Percentiles rank a stretch among this genome's conserved stretches.
phyloP scores from a whole-genome alignment of 2,329 filamentous ascomycete genomes.

The Ascochyta koolunga region DNA sequence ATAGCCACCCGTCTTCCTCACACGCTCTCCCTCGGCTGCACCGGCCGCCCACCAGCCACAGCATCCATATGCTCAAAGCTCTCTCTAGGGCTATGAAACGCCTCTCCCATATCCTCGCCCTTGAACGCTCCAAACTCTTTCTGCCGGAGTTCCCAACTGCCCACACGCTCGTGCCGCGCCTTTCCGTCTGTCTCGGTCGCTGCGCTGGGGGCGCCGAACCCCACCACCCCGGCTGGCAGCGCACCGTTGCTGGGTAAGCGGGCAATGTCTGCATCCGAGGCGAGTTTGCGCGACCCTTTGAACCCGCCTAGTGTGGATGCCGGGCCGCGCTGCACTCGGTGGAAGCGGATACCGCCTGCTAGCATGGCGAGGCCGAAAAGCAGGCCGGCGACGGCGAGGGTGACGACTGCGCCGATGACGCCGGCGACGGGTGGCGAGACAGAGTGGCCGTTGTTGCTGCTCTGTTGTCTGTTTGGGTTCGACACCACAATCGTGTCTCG shows the following conservation, averaged over 20 bases:
- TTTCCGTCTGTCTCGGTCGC: conserved; percentile 22
- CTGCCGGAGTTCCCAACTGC: conserved; percentile 63
- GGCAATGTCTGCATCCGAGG: conserved; percentile 60
- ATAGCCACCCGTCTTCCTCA: conserved; percentile 32
- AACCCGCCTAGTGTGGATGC: conserved; percentile 55
- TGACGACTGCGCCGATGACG: conserved; percentile 62
- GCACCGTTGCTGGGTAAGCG: conserved; percentile 51
- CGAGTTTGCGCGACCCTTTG: conserved; percentile 61
- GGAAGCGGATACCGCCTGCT: conserved; percentile 54
- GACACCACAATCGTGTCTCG: conserved; percentile 8
- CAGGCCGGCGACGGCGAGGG: conserved; percentile 54
- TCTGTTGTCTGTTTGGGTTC: not conserved
- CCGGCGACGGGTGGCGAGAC: conserved; percentile 58
- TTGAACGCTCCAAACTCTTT: conserved; percentile 34
- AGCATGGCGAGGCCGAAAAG: conserved; percentile 52
- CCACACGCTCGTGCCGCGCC: conserved; percentile 56
- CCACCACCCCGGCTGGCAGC: conserved; percentile 38
- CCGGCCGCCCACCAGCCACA: conserved; percentile 48
- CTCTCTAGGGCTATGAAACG: conserved; percentile 39
- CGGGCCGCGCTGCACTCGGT: conserved; percentile 34
- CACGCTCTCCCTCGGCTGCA: conserved; percentile 56
- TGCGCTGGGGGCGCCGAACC: conserved; percentile 18
- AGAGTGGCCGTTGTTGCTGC: not conserved
- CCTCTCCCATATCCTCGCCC: conserved; percentile 25
- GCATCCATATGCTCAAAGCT: conserved; percentile 56